Base-by-base conservation (phyloP, 495 filamentous ascomycete species). In the Durotheca rogersii region DNA sequence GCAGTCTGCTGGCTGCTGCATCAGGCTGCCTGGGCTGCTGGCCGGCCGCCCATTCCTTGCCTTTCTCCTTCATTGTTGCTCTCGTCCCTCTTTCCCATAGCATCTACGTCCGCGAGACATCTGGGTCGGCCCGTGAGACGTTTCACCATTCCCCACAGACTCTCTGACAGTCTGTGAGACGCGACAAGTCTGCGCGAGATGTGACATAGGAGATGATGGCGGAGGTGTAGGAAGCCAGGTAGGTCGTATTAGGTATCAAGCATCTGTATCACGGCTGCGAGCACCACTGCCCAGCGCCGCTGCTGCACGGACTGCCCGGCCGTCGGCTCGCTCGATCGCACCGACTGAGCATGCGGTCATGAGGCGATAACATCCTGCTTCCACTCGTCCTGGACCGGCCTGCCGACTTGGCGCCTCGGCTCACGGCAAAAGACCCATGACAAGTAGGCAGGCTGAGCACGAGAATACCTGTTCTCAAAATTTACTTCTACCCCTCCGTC, bases 71-170 rank as follows among this genome's bases (percentile, higher is more conserved):
- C 19, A 10, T 25, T 30, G 27, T n/a, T n/a, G n/a, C n/a, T n/a
- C n/a, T n/a, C n/a, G n/a, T n/a, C n/a, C n/a, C n/a, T n/a, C n/a
- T n/a, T n/a, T n/a, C n/a, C n/a, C n/a, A n/a, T n/a, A n/a, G n/a
- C n/a, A n/a, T n/a, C n/a, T n/a, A n/a, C n/a, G n/a, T n/a, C 16
- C 43, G 17, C 38, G 43, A 53, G 40, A 45, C 33, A 30, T 27
- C 16, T 43, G 38, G 46, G n/a, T n/a, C 9, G 23, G 41, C 21
- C 50, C 35, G 56, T 59, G 56, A 14, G 39, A 59, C 56, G 56
- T 59, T 59, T 39, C 56, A 59, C 56, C 27, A 47, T 57, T n/a
- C 56, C 46, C 56, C 56, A 54, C 56, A 49, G 56, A 59, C 46
- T 59, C 46, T 59, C 56, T 59, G 56, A 59, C 56, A 54, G 50